Conservation (phyloP, 164 flowering plant species). For the Stephania cephalantha region DNA sequence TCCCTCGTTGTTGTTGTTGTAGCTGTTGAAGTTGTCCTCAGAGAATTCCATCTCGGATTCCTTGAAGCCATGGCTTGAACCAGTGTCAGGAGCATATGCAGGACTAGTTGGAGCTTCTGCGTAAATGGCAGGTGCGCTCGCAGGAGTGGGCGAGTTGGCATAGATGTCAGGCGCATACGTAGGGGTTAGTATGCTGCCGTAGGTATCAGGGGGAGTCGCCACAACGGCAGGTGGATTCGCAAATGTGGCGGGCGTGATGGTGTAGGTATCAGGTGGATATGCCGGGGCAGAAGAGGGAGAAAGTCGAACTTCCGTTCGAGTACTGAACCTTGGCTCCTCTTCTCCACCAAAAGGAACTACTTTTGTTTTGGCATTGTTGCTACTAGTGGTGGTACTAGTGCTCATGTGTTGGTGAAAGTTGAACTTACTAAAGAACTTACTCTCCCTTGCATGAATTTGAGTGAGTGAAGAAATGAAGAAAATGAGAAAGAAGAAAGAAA, state of each 20-base stretch:
- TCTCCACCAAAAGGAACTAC: neutral
- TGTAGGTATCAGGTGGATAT: neutral
- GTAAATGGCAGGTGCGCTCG: neutral
- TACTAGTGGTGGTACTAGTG: neutral
- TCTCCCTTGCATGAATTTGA: slow-evolving; percentile 37
- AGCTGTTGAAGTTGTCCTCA: neutral
- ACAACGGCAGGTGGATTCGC: neutral
- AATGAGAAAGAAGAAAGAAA: slow-evolving; percentile 20
- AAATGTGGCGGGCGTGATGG: too few species aligned
- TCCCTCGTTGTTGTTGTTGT: slow-evolving; percentile 1
- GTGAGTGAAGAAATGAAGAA: slow-evolving; percentile 16
- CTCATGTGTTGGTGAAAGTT: neutral
- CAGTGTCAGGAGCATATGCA: neutral
- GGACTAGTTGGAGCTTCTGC: neutral
- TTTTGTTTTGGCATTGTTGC: slow-evolving; percentile 5
- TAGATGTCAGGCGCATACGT: neutral
- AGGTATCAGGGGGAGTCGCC: neutral
- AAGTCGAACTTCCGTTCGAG: slow-evolving; percentile 3
- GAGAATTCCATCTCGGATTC: slow-evolving; percentile 4
- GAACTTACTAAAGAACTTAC: slow-evolving; percentile 38
- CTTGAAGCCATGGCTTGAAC: slow-evolving; percentile 9
- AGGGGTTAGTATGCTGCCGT: neutral
- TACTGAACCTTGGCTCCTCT: slow-evolving; percentile 17
- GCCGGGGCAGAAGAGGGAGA: slow-evolving; percentile 10
- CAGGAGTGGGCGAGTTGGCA: neutral